Conservation (phyloP, 257 asterid species). For the Echites panduratus region DNA sequence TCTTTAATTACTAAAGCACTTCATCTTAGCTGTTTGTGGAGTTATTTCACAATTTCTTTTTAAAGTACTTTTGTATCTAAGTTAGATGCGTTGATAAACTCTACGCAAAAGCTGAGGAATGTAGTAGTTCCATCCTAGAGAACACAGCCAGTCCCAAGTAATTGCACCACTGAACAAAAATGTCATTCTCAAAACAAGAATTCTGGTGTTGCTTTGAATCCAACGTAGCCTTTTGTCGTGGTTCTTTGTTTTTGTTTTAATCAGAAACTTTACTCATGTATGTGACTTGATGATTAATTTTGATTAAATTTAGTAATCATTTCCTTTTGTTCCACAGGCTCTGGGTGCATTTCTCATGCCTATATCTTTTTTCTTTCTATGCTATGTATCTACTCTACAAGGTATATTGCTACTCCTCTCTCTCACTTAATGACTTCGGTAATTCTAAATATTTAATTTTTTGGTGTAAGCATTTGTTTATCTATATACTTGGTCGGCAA, state of each 20-base stretch:
- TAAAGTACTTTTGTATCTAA: not conserved
- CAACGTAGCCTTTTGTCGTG: not conserved
- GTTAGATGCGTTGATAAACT: not conserved
- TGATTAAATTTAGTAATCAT: not conserved
- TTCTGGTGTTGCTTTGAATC: not conserved
- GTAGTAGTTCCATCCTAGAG: too few relatives aligned
- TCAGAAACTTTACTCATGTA: not conserved
- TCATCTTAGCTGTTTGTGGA: not conserved
- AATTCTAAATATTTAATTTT: not conserved
- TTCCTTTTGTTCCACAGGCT: constrained; percentile 54
- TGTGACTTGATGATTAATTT: not conserved
- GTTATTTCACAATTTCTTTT: not conserved
- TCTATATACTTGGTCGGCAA: not conserved
- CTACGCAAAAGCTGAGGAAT: not conserved
- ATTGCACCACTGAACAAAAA: not conserved
- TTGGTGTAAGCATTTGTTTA: too few relatives aligned
- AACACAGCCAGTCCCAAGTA: not conserved
- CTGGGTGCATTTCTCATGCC: constrained; percentile 87
- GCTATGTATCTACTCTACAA: constrained; percentile 79
- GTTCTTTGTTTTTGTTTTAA: not conserved
- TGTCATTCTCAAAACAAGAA: not conserved
- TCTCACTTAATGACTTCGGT: not conserved
- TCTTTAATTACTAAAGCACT: not conserved
- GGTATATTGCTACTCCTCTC: constrained; percentile 32
- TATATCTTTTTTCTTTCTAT: constrained; percentile 68